Base-by-base conservation (phyloP, 164 flowering plant species). In the Piper betle region DNA sequence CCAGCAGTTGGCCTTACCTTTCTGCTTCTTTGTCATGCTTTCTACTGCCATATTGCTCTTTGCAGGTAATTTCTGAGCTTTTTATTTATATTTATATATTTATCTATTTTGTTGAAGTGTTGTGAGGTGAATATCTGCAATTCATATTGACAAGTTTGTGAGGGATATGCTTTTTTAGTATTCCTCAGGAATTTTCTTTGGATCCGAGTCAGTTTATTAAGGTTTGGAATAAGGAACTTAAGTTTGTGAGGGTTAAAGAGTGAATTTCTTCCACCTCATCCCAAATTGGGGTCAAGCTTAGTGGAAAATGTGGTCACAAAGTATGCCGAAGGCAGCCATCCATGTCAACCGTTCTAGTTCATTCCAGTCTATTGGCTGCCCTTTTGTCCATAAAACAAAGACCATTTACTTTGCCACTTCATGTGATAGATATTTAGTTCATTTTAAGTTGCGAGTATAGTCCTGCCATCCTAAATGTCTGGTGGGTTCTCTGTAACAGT, bases 1-100 rank as follows among this genome's bases (percentile, higher is more conserved):
- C 96, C 97, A 53, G 91, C 96, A 0, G 59, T 94, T 64, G 99
- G 99, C 63, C 78, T 94, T 38, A 72, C 77, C 41, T 43, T 88
- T 41, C 79, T 91, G 67, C 77, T 87, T 57, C 52, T 82, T 16
- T 83, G 77, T 58, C 93, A 94, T 77, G 85, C 81, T 61, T 64
- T 77, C 12, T 68, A 81, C 72, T 94, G 96, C 63, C 97, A 94
- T 66, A 71, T 42, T 75, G 80, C 96, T 61, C 71, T 94, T 60
- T 81, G 81, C 91, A 85, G 96, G 99, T 94, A 71, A 43, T 56
- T 55, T 37, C 50, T 52, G 38, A 39, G 33, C 33, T 6, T 57
- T 13, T 33, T 25, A n/a, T 13, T 10, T 58, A 8, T 58, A 2
- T 12, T 18, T 15, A 39, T 38, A 15, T 10, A 58, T 15, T 18